phyloP scores from a whole-genome alignment of 345 rosid species.

The Arabis alpina region DNA sequence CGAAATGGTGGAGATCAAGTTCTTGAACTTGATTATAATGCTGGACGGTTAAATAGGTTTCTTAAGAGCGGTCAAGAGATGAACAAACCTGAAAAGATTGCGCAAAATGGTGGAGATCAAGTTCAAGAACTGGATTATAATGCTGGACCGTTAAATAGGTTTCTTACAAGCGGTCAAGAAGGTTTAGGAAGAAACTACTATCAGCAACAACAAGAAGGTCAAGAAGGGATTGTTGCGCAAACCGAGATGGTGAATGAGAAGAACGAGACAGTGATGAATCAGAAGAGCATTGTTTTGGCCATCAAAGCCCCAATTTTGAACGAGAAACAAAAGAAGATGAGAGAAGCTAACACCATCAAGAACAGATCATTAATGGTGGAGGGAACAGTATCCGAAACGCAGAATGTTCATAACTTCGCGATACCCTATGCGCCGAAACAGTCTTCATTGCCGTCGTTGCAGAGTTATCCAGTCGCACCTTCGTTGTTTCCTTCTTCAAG shows the following conservation, averaged over 20 bases:
- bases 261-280: slow-evolving; percentile 7
- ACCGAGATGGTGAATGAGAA: slow-evolving; percentile 2
- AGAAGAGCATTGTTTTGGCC: slow-evolving; percentile 38
- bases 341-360: slow-evolving; percentile 24
- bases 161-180: not conserved
- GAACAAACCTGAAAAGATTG: slow-evolving; percentile 7
- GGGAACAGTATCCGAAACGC: slow-evolving; percentile 8
- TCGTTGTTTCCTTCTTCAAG: slow-evolving; percentile 29
- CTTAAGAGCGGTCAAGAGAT: slow-evolving; percentile 3
- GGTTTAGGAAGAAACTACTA: slow-evolving; percentile 26
- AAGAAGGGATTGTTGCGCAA: slow-evolving; percentile 8
- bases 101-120: not conserved
- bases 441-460: slow-evolving; percentile 18
- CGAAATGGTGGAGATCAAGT: slow-evolving; percentile 6
- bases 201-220: slow-evolving; percentile 14
- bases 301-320: slow-evolving; percentile 34
- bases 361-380: slow-evolving; percentile 16
- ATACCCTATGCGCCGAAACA: slow-evolving; percentile 28
- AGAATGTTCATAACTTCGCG: slow-evolving; percentile 22
- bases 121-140: not conserved
- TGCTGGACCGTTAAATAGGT: slow-evolving; percentile 1
- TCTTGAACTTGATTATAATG: slow-evolving; percentile 12
- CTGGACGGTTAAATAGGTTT: slow-evolving; percentile 15
- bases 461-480: slow-evolving; percentile 30
- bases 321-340: slow-evolving; percentile 26